Evolutionary conservation across 495 filamentous ascomycete genomes (phyloP), one percentile per base, ranked within the genome.

Genomic region (Aspergillus nanangensis): DNA sequence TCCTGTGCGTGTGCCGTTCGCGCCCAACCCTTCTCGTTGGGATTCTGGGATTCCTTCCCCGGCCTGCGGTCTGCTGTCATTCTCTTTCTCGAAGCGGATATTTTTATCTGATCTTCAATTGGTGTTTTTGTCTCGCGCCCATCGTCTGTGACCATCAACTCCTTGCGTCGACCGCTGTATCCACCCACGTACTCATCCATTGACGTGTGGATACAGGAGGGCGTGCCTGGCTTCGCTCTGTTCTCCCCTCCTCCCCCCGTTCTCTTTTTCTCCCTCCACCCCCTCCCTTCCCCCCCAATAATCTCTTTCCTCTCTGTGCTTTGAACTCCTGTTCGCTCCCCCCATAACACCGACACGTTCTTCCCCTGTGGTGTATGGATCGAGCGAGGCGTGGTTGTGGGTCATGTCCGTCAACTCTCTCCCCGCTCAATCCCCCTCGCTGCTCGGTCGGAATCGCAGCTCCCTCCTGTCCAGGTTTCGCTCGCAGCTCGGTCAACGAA

Each of bases 401-500:
- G 65, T 70, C 70, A 75, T 75, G 71, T 71, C 71, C 56, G 62
- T 68, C 57, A 62, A 69, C 50, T 61, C 57, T 57, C 55, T 62
- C 45, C 53, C 59, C 53, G 46, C 57, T 52, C 55, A 58, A 47
- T 44, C 66, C 48, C 54, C 69, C 46, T 58, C 62, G 58, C 57
- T 66, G 60, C 57, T 60, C 56, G 58, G 64, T 62, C 67, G 69
- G 59, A 72, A 67, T 65, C 64, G 71, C 56, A 64, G 50, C 55
- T 79, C 75, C 41, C 51, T 86, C 50, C 59, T 85, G 23, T 76
- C 79, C 37, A 75, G 77, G 41, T 69, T 87, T 49, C 74, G 76
- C 34, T 75, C 74, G 19, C 79, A 81, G 18, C 78, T 91, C 71
- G 52, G 72, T 57, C 64, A 81, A 61, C 71, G 84, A 60, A 75